Conservation (phyloP, 495 filamentous ascomycete genomes). For the Neurospora sp. region DNA sequence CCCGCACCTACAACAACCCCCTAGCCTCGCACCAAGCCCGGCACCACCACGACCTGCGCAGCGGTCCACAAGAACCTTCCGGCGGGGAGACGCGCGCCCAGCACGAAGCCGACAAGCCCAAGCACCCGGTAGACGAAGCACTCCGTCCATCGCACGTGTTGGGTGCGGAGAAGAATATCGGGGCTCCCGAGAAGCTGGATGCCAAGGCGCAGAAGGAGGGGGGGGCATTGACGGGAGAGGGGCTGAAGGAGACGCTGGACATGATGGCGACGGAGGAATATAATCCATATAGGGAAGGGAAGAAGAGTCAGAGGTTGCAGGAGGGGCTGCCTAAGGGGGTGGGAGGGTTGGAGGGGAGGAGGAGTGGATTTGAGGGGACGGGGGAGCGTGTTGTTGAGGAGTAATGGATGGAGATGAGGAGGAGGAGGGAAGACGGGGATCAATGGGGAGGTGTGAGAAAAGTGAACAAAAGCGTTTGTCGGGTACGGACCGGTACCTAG, state of each 20-base stretch:
- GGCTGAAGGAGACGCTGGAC: background rate
- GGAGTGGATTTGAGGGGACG: background rate
- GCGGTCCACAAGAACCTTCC: background rate
- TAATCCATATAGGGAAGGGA: background rate
- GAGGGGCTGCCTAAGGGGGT: background rate
- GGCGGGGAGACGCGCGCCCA: background rate
- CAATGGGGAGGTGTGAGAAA: no score
- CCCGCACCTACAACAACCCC: slow-evolving; percentile 2
- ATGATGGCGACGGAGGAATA: background rate
- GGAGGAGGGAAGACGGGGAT: background rate
- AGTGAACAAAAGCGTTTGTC: no score
- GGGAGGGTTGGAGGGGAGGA: background rate
- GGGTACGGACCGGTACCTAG: no score
- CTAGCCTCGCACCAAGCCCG: background rate
- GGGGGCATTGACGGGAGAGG: background rate
- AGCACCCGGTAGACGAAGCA: slow-evolving; percentile 1
- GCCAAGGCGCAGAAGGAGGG: background rate
- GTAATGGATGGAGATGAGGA: background rate
- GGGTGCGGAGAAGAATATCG: background rate
- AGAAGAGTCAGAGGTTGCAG: background rate
- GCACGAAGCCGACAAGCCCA: background rate
- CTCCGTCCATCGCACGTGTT: background rate
- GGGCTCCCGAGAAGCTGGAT: background rate
- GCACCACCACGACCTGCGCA: slow-evolving; percentile 1
- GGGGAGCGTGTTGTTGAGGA: background rate